Evolutionary conservation across 2,329 filamentous ascomycete species (phyloP).

Genomic region (Trichoderma lentiforme): DNA sequence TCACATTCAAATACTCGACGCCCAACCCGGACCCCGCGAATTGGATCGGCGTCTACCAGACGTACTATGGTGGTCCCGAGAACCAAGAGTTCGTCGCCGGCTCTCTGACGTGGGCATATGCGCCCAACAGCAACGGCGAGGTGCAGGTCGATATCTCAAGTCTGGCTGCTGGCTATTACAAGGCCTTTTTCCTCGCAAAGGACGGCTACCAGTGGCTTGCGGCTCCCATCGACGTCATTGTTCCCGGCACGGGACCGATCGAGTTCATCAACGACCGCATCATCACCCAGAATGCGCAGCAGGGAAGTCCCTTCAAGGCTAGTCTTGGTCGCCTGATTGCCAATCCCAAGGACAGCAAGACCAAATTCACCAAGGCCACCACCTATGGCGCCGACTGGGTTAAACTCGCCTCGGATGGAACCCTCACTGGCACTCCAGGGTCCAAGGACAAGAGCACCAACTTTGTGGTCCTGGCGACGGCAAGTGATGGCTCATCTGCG

Average conservation of each 20-base stretch:
- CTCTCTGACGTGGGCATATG: slow-evolving; percentile 36
- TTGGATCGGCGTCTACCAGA: slow-evolving; percentile 39
- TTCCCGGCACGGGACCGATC: slow-evolving; percentile 24
- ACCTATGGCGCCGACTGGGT: slow-evolving; percentile 31
- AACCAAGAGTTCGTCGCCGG: slow-evolving; percentile 29
- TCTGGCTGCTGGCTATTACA: slow-evolving; percentile 33
- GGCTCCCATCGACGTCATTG: slow-evolving; percentile 31
- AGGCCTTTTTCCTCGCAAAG: slow-evolving; percentile 36
- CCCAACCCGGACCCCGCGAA: slow-evolving; percentile 29
- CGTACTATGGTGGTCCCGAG: slow-evolving; percentile 34
- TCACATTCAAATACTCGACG: slow-evolving; percentile 38
- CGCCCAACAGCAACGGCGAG: slow-evolving; percentile 27
- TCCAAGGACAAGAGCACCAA: slow-evolving; percentile 21
- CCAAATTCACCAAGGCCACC: slow-evolving; percentile 29
- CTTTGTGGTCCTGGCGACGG: slow-evolving; percentile 30
- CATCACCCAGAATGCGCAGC: slow-evolving; percentile 37
- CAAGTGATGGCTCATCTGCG: slow-evolving; percentile 26
- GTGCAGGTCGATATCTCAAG: slow-evolving; percentile 26
- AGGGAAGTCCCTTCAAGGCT: slow-evolving; percentile 33
- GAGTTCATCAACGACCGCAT: slow-evolving; percentile 30
- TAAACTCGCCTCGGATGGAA: slow-evolving; percentile 30
- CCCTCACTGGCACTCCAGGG: slow-evolving; percentile 36
- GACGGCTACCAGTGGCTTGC: slow-evolving; percentile 38
- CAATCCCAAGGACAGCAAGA: slow-evolving; percentile 23
- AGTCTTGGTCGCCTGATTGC: slow-evolving; percentile 33